phyloP scores from a whole-genome alignment of 208 protist species.

The Trypanosoma congolense region DNA sequence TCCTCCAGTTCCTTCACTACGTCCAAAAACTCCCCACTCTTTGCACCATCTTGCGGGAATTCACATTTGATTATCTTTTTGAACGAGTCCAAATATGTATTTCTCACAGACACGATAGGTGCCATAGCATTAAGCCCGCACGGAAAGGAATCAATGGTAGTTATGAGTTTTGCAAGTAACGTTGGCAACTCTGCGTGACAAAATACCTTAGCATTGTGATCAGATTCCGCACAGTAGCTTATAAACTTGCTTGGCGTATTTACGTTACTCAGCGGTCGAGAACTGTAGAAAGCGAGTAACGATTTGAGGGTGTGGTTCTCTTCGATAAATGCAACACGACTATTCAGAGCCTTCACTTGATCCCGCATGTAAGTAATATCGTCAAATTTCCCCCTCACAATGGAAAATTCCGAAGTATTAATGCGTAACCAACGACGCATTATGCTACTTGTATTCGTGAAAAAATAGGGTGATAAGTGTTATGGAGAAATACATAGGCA shows the following conservation, averaged over 20 bases:
- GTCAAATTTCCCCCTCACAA: slow-evolving; percentile 6
- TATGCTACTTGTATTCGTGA: slow-evolving; percentile 1
- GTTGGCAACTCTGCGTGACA: slow-evolving; percentile 83
- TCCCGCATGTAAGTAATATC: neutral
- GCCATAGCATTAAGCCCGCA: slow-evolving; percentile 84
- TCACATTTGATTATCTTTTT: slow-evolving; percentile 56
- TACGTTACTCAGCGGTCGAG: slow-evolving; percentile 41
- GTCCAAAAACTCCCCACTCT: slow-evolving; percentile 42
- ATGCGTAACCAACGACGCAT: slow-evolving; percentile 25
- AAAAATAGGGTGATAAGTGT: slow-evolving; percentile 3
- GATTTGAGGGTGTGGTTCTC: slow-evolving; percentile 47
- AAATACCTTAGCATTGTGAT: slow-evolving; percentile 47
- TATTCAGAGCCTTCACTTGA: slow-evolving; percentile 33
- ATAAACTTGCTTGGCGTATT: slow-evolving; percentile 28
- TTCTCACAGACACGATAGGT: slow-evolving; percentile 58
- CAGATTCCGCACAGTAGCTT: slow-evolving; percentile 15
- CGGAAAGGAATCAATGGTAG: slow-evolving; percentile 66
- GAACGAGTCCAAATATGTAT: slow-evolving; percentile 75
- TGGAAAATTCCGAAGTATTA: neutral
- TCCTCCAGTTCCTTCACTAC: slow-evolving; percentile 75
- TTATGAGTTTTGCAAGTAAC: slow-evolving; percentile 65
- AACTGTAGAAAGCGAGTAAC: slow-evolving; percentile 59
- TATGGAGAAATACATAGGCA: slow-evolving; percentile 6
- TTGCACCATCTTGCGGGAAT: slow-evolving; percentile 46
- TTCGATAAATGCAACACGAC: slow-evolving; percentile 47